Evolutionary conservation across 345 rosid genomes (phyloP).

Genomic region (Aquilaria sinensis): DNA sequence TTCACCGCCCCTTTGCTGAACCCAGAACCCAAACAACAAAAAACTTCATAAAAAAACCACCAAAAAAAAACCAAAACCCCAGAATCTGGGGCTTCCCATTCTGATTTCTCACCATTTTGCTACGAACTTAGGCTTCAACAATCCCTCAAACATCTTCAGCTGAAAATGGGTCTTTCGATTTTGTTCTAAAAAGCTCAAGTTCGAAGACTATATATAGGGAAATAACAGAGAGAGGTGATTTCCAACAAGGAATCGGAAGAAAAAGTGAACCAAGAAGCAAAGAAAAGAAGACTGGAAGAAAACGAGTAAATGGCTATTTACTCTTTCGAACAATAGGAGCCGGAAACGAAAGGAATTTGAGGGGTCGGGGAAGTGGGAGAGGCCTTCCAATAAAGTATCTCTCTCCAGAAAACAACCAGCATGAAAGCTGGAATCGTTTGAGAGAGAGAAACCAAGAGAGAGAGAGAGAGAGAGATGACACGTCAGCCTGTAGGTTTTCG

Average conservation of each 20-base stretch:
- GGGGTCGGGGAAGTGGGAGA: constrained; percentile 3
- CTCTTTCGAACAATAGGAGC: constrained; percentile 2
- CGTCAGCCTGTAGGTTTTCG: too few relatives aligned
- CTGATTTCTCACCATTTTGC: constrained; percentile 23
- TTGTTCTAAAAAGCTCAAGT: too few relatives aligned
- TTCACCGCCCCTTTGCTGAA: constrained; percentile 53
- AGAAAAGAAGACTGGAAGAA: constrained; percentile 3
- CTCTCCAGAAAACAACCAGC: too few relatives aligned
- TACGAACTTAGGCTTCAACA: constrained; percentile 30
- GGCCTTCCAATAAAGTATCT: too few relatives aligned
- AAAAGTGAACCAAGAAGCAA: constrained; percentile 3
- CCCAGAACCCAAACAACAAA: not conserved
- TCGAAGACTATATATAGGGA: not conserved
- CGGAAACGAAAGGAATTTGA: not conserved
- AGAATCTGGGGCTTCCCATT: constrained; percentile 2
- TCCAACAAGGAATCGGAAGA: constrained; percentile 9
- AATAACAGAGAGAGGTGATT: not conserved
- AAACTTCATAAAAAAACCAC: not conserved
- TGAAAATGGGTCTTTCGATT: not conserved
- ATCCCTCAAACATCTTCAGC: constrained; percentile 25
- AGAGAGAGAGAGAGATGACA: too few relatives aligned
- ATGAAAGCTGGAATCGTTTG: too few relatives aligned
- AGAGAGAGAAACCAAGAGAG: too few relatives aligned
- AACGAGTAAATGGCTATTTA: not conserved
- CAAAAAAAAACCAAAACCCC: not conserved